Base-by-base conservation (phyloP, 192 early-diverging fungal genomes). In the Gamsiella multidivaricata region DNA sequence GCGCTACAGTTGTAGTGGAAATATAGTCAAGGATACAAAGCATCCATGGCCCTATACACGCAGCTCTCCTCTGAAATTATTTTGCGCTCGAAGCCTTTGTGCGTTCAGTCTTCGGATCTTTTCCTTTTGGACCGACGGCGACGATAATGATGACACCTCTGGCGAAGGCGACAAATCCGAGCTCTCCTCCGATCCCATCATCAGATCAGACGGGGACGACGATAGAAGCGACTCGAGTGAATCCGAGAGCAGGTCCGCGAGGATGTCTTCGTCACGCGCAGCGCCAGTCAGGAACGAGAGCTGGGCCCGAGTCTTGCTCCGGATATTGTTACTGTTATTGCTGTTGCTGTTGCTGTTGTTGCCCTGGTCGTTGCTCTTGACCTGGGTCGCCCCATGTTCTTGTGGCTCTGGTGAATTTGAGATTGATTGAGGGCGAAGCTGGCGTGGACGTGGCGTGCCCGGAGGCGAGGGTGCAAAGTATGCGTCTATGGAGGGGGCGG, bases 281-380 rank as follows among this genome's bases (percentile, higher is more conserved):
- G 49, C 57, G 3, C 67, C 67, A 12, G 67, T 69, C 67, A 69
- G 39, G 49, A 69, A 69, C 20, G 55, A 60, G 26, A 69, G 39
- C 6, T 69, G 55, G 23, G 56, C 67, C 33, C 36, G 50, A n/a
- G 26, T 59, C 37, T 29, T 59, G 14, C 49, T 41, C 22, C 53
- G 50, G 7, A 22, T 14, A 23, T 53, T 23, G 17, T 39, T 52
- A 18, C 12, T 17, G 5, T 7, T 50, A 22, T 26, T 26, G 56
- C 17, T 58, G 56, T 15, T 61, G 58, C 34, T 50, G 43, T 47
- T 61, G 61, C 18, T 49, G 31, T 34, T 8, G 23, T 9, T 34
- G 54, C 14, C 12, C 31, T 56, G 33, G 54, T 18, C 3, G 54
- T 39, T 56, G 28, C 23, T 55, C 54, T 55, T 55, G 54, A n/a